These are phyloP conservation scores for Bassia scoparia DNA, from an alignment of 148 eudicot genomes.

Conservation along the genomic window DNA sequence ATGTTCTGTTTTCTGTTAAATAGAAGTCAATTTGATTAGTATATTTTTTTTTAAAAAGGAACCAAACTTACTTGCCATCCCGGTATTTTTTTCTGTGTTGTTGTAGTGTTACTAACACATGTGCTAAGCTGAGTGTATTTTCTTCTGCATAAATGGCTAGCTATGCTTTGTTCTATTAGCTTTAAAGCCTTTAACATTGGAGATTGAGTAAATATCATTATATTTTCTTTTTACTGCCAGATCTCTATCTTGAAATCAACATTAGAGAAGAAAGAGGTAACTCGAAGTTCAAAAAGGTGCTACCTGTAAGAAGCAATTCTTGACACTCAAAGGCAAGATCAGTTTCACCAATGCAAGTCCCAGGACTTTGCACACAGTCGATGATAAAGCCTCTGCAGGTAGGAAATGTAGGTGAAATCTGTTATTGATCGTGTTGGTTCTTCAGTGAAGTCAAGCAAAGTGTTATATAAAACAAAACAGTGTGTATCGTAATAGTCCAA, in stretches of 20 bases:
- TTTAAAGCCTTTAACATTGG: background rate
- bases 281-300: constrained; percentile 51
- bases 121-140: constrained; percentile 77
- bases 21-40: too few relatives aligned
- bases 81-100: too few relatives aligned
- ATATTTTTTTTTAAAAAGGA: too few relatives aligned
- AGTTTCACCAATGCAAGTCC: constrained; percentile 60
- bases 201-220: background rate
- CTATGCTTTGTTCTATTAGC: background rate
- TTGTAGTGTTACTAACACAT: too few relatives aligned
- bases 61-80: too few relatives aligned
- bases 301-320: constrained; percentile 26
- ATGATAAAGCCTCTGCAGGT: constrained; percentile 60
- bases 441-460: background rate
- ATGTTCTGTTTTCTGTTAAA: too few relatives aligned
- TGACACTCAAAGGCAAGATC: constrained; percentile 46
- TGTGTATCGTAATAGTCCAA: too few relatives aligned
- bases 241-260: constrained; percentile 58
- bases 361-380: constrained; percentile 40
- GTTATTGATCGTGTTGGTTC: background rate
- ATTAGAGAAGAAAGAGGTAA: constrained; percentile 75
- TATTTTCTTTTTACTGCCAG: constrained; percentile 33
- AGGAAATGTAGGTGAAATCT: constrained; percentile 33
- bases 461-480: background rate
- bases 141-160: background rate